A percentile compares a stretch with the other conserved stretches of the same genome.
Conservation (phyloP, 106 monocot species). For the Allium sativum region DNA sequence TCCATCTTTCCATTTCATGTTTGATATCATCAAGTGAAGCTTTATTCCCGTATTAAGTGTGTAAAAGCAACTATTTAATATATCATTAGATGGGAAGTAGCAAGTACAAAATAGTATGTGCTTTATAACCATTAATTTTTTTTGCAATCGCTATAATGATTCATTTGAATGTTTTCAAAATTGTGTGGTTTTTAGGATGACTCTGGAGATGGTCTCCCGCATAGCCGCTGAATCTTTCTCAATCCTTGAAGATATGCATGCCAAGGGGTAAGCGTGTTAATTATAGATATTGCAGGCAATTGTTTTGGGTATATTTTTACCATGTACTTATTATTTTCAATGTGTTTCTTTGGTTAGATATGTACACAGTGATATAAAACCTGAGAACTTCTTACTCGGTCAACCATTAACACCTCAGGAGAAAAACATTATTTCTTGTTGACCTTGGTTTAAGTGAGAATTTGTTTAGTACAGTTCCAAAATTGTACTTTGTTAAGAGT, state of each 20-base stretch:
- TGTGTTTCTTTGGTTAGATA: constrained; percentile 3
- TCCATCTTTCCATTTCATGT: too few relatives aligned
- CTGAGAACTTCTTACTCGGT: constrained; percentile 25
- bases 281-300: neutral
- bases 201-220: constrained; percentile 58
- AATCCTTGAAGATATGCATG: constrained; percentile 75
- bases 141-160: too few relatives aligned
- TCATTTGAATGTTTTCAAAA: too few relatives aligned
- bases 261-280: constrained; percentile 20
- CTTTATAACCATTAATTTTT: too few relatives aligned
- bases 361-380: constrained; percentile 23
- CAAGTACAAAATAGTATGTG: too few relatives aligned
- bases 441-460: constrained; percentile 22
- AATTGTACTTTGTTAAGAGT: neutral
- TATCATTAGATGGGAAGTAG: too few relatives aligned
- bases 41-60: too few relatives aligned
- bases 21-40: too few relatives aligned
- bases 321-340: neutral
- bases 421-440: constrained; percentile 26
- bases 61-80: too few relatives aligned
- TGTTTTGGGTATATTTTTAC: neutral
- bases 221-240: constrained; percentile 74
- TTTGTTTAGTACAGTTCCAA: constrained; percentile 4
- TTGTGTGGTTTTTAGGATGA: constrained; percentile 19
- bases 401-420: constrained; percentile 26